Evolutionary conservation across 1,284 basidiomycete species (phyloP).

Genomic region (Crucibulum parvulum): DNA sequence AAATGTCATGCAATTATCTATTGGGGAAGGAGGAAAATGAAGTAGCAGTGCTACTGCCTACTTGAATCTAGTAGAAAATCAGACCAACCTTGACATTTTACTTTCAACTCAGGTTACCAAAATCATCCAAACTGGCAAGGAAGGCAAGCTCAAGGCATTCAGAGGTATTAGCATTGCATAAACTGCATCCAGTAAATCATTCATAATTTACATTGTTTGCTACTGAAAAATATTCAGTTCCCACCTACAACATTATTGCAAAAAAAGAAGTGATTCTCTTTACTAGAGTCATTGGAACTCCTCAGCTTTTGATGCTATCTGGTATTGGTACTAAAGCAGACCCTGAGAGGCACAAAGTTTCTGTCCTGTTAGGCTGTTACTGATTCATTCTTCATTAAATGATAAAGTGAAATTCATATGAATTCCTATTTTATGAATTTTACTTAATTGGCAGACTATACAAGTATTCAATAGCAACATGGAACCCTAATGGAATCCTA

Average conservation of each 20-base stretch:
- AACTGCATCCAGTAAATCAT: constrained; percentile 15
- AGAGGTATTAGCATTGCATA: constrained; percentile 32
- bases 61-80: constrained; percentile 27
- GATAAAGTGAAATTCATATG: no score
- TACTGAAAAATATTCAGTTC: background rate
- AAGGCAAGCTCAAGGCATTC: constrained; percentile 17
- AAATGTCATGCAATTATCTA: constrained; percentile 33
- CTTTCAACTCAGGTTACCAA: constrained; percentile 30
- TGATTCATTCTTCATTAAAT: no score
- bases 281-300: constrained; percentile 1
- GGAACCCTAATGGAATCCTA: no score
- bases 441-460: no score
- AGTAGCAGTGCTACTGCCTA: constrained; percentile 32
- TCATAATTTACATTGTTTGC: background rate
- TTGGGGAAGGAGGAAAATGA: constrained; percentile 23
- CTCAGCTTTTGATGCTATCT: no score
- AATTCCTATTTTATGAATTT: no score
- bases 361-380: no score
- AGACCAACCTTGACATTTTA: constrained; percentile 35
- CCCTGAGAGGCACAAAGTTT: no score
- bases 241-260: background rate
- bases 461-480: no score
- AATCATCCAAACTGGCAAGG: constrained; percentile 19
- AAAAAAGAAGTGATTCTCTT: constrained; percentile 10
- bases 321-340: no score